Base-by-base conservation (phyloP, 2,329 filamentous ascomycete species). In the Trichoderma pleuroti region DNA sequence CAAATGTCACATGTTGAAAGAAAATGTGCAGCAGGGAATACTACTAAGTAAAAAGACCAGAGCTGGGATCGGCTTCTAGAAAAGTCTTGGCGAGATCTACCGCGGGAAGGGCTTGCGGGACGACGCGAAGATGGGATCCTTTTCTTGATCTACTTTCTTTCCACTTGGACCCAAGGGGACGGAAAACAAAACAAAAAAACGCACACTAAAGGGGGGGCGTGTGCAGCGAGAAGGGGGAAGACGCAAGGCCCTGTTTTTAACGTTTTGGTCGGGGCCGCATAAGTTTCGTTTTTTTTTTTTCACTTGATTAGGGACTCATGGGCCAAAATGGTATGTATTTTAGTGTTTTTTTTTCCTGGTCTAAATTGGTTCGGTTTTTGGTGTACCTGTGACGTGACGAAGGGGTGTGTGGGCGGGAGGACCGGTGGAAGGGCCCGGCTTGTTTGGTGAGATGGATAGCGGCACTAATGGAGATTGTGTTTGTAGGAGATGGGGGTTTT, bases 161-260 rank as follows among this genome's bases (percentile, higher is more conserved):
- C n/a, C n/a, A n/a, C n/a, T n/a, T n/a, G n/a, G n/a, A 39, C 16
- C 6, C 18, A 39, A 18, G 8, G 14, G 6, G 12, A 52, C 7
- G 1, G 3, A 14, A 21, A 18, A 30, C 2, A 59, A 59, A 28
- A 16, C 21, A n/a, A n/a, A n/a, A n/a, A n/a, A n/a, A n/a, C 7
- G 18, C 14, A 30, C 34, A 65, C 62, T 54, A 65, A 42, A 68
- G 21, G 59, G 21, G 59, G 65, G 65, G 65, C 65, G 65, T 68
- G 65, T 68, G 65, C 65, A 68, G 65, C n/a, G n/a, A n/a, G n/a
- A 52, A 21, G n/a, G 14, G 36, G 46, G 46, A 5, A 24, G 24
- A 52, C 21, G 21, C 21, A 24, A 24, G 46, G 39, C 56, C 56
- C 52, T 57, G 12, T 26, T 60, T 52, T 59, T 59, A 59, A 59